Base-by-base conservation (phyloP, 1,284 basidiomycete genomes). In the Pholiota adiposa region DNA sequence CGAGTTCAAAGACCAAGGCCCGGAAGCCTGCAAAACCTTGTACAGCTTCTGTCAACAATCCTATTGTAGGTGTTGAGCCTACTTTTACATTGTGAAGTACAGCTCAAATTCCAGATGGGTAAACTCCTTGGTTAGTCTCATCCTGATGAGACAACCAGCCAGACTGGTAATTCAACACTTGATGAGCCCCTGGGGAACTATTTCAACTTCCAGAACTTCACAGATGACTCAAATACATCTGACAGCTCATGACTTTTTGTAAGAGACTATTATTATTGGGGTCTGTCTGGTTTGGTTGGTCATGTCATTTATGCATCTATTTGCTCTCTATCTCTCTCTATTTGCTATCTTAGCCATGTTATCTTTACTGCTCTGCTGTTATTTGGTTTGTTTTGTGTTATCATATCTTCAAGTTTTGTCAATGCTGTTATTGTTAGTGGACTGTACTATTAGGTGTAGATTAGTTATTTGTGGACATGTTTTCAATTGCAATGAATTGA, bases 161-260 rank as follows among this genome's bases (percentile, higher is more conserved):
- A 53, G 56, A 54, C 51, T 18, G 59, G 41, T 14, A 23, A 31
- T 9, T 51, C 49, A 1, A 21, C 11, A 21, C 25, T 44, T 25
- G 12, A 27, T 23, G 12, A 38, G 9, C 36, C 6, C 5, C 14
- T 38, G 5, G 36, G 36, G 9, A 12, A 38, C 14, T 14, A 14
- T 11, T 38, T 38, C 12, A 4, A 27, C 23, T 2, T 46, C 23
- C 23, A 27, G 11, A 38, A 14, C 5, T 43, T 41, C 25, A 31
- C 55, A 18, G 53, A 60, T 19, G 53, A 55, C 19, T 54, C 56
- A 8, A 59, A 44, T 2, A 58, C 61, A 18, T 54, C 61, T 36
- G 55, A 58, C 48, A 60, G 59, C 27, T 41, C 61, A 19, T 58
- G 48, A 8, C 27, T 44, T 23, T 16, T 9, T 40, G n/a, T n/a